phyloP scores from a whole-genome alignment of 2,329 filamentous ascomycete genomes.

The Dothistroma pini region DNA sequence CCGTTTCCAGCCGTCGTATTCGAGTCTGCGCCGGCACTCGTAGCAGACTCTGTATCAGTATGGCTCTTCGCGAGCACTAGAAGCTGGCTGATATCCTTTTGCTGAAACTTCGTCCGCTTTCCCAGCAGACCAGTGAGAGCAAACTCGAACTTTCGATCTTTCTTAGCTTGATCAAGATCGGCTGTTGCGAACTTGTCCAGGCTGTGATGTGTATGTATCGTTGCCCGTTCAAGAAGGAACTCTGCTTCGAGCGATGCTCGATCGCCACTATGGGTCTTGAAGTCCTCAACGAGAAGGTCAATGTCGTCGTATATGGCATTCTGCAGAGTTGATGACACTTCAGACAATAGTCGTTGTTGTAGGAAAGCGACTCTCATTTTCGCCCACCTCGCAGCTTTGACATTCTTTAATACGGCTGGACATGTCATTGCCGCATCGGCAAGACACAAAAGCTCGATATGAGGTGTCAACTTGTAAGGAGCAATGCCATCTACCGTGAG shows the following conservation, averaged over 20 bases:
- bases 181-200: conserved; percentile 70
- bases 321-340: conserved; percentile 59
- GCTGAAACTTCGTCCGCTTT: conserved; percentile 76
- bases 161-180: conserved; percentile 65
- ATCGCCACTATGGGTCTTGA: conserved; percentile 16
- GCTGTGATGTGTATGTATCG: conserved; percentile 79
- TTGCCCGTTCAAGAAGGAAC: conserved; percentile 77
- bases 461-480: conserved; percentile 78
- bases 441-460: conserved; percentile 77
- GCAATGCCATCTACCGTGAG: conserved; percentile 81
- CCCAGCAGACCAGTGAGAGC: conserved; percentile 81
- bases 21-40: conserved; percentile 3
- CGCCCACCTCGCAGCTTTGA: conserved; percentile 55
- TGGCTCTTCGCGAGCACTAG: conserved; percentile 83
- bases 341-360: conserved; percentile 64
- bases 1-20: conserved; percentile 4
- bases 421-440: conserved; percentile 60
- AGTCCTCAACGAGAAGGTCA: conserved; percentile 50
- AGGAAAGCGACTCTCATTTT: conserved; percentile 70
- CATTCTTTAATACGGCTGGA: conserved; percentile 44
- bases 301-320: conserved; percentile 59
- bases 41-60: conserved; percentile 24
- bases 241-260: conserved; percentile 53
- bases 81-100: conserved; percentile 78
- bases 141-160: conserved; percentile 69